phyloP scores from a whole-genome alignment of 495 filamentous ascomycete species.

The Neohortaea acidophila region DNA sequence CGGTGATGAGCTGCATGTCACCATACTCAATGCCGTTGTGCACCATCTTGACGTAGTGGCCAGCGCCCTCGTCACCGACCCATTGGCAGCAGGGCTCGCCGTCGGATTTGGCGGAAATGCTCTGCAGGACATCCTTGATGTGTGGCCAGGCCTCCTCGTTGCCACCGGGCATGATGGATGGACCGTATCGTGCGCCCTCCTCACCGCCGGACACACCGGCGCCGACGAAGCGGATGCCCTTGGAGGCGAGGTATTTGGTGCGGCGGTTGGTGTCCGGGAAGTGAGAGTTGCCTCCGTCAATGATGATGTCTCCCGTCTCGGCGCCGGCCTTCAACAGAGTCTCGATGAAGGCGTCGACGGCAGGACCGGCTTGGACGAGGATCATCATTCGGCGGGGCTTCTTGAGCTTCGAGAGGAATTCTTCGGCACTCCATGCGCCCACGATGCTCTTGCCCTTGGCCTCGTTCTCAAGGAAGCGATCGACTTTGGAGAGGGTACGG shows the following conservation, averaged over 20 bases:
- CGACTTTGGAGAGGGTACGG: conserved; percentile 94
- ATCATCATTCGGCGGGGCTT: conserved; percentile 91
- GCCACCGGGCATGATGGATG: conserved; percentile 96
- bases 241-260: conserved; percentile 62
- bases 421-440: conserved; percentile 84
- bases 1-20: conserved; percentile 99
- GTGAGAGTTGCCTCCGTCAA: conserved; percentile 98
- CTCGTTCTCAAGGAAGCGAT: conserved; percentile 58
- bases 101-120: conserved; percentile 91
- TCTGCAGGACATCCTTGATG: conserved; percentile 98
- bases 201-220: conserved; percentile 97
- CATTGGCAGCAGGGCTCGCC: conserved; percentile 96
- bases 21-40: conserved; percentile 99
- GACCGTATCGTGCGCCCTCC: conserved; percentile 94
- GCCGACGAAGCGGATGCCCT: conserved; percentile 93
- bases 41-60: conserved; percentile 99
- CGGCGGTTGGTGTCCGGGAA: conserved; percentile 98
- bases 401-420: conserved; percentile 93
- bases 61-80: conserved; percentile 97
- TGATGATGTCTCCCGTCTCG: conserved; percentile 92
- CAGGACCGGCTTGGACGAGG: conserved; percentile 92
- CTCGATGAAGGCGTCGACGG: conserved; percentile 97
- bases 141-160: conserved; percentile 95
- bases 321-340: conserved; percentile 67
- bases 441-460: conserved; percentile 69